Base-by-base conservation (phyloP, 441 rosid species). In the Geranium incanum region DNA sequence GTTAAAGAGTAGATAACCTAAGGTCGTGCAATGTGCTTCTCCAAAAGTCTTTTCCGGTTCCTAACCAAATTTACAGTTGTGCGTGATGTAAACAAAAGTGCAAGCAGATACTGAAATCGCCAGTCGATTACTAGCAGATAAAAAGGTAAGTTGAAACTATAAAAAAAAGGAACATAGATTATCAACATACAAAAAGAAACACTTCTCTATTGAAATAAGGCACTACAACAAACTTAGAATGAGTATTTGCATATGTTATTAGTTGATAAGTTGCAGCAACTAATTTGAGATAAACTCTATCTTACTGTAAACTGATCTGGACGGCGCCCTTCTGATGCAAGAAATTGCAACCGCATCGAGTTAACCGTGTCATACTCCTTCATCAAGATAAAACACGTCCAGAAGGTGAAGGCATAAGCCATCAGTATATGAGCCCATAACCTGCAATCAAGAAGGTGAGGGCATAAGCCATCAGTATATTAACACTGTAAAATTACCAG, bases 261-360 rank as follows among this genome's bases (percentile, higher is more conserved):
- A 28, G 6, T 11, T 65, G 11, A 64, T 15, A 33, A 19, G 67
- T 48, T 11, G 55, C 21, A 69, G 63, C 15, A 65, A 72, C 41
- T 43, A 68, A 18, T 6, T 71, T 50, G 62, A 71, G 69, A 36
- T 43, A 67, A 19, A 5, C 69, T 48, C 48, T 59, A 75, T 50
- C 75, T 78, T 78, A 95, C 97, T 23, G 98, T 86, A 79, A 87
- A 95, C 75, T 92, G 98, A 78, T 95, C 98, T 0, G 99, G 91
- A 28, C 95, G 87, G 28, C 99, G 94, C 36, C 72, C 80, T 82
- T 87, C 97, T n/a, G 98, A 78, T 63, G 89, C 86, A 83, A 95
- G 76, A 85, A 95, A 95, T 36, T 87, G 91, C 87, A 91, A 82
- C 70, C 99, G 81, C 99, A 92, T 91, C 16, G 74, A 70, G 73